A percentile compares a stretch with the other conserved stretches of the same genome.
Conservation (phyloP, 257 asterid species). For the Cinchona pubescens region DNA sequence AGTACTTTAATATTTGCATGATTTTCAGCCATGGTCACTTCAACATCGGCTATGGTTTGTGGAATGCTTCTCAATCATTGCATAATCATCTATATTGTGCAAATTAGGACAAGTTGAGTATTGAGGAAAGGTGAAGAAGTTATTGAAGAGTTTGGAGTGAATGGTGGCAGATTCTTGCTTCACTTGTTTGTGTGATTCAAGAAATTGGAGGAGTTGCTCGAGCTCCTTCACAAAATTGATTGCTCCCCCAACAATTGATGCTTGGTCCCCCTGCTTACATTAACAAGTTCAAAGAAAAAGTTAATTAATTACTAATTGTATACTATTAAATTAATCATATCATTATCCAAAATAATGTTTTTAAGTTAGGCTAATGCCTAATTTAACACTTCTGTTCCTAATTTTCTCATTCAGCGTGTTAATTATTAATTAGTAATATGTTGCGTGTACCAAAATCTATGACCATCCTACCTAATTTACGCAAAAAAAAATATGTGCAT, state of each 20-base stretch:
- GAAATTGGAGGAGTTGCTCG: constrained; percentile 52
- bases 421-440: background rate
- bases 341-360: background rate
- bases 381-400: background rate
- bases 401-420: background rate
- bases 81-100: background rate
- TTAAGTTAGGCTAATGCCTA: background rate
- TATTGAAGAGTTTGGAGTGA: constrained; percentile 9
- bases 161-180: background rate
- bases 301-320: background rate
- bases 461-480: background rate
- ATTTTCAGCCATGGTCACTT: constrained; percentile 59
- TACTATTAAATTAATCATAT: background rate
- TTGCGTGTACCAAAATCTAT: background rate
- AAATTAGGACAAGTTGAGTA: constrained; percentile 28
- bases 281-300: background rate
- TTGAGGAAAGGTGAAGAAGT: constrained; percentile 34
- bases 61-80: constrained; percentile 26
- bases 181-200: constrained; percentile 36
- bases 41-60: constrained; percentile 51
- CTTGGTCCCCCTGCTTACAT: constrained; percentile 63
- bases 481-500: constrained; percentile 2
- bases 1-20: constrained; percentile 58
- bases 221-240: constrained; percentile 62
- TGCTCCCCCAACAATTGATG: constrained; percentile 72